Conservation (phyloP, 2,329 filamentous ascomycete species). For the Xylariaceae sp. region DNA sequence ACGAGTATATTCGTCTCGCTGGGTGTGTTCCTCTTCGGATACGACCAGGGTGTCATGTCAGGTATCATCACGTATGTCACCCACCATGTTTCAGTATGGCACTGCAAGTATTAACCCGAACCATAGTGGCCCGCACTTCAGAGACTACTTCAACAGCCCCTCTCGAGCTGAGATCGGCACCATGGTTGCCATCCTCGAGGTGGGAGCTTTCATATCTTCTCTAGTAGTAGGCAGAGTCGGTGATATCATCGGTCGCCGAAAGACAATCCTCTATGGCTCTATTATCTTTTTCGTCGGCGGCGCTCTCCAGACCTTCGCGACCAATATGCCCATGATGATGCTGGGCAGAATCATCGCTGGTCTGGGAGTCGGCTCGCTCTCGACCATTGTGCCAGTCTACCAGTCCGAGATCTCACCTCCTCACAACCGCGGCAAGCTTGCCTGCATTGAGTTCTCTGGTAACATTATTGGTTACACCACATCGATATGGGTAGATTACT, state of each 20-base stretch:
- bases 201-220: constrained; percentile 88
- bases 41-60: constrained; percentile 88
- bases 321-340: constrained; percentile 85
- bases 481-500: constrained; percentile 98
- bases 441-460: constrained; percentile 96
- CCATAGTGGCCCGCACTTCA: constrained; percentile 74
- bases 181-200: constrained; percentile 94
- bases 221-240: constrained; percentile 81
- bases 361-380: constrained; percentile 80
- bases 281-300: constrained; percentile 82
- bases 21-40: constrained; percentile 83
- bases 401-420: constrained; percentile 94
- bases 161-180: constrained; percentile 84
- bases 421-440: constrained; percentile 90
- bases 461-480: constrained; percentile 95
- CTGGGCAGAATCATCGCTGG: constrained; percentile 77
- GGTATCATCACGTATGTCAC: constrained; percentile 57
- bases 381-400: constrained; percentile 88
- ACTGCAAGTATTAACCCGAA: constrained; percentile 15
- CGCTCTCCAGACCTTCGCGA: constrained; percentile 75
- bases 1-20: constrained; percentile 86
- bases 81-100: background rate
- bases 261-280: constrained; percentile 89
- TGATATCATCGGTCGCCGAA: constrained; percentile 83
- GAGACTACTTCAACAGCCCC: constrained; percentile 87